Evolutionary conservation across 768 basidiomycete species (phyloP).

Genomic region (Suillus luteus): DNA sequence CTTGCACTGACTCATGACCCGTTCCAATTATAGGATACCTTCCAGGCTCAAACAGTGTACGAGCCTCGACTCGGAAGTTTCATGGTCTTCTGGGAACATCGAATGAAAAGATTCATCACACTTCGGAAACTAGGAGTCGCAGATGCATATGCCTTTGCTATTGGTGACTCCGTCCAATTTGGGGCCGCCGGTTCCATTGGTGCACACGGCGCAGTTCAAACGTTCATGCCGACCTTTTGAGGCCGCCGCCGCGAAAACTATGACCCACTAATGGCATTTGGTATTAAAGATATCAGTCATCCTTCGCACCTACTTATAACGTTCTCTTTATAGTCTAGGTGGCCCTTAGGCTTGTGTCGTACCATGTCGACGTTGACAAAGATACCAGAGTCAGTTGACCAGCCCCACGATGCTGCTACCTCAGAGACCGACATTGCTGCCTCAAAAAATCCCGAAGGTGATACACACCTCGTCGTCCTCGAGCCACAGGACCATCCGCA

Average conservation of each 20-base stretch:
- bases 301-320: background rate
- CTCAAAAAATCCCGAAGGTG: slow-evolving; percentile 10
- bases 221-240: background rate
- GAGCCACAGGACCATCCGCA: slow-evolving; percentile 47
- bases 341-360: background rate
- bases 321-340: background rate
- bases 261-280: background rate
- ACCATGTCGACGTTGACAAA: slow-evolving; percentile 13
- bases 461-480: slow-evolving; percentile 36
- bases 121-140: background rate
- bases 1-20: background rate
- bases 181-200: background rate
- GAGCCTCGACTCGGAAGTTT: background rate
- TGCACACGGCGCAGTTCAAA: background rate
- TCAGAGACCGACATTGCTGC: slow-evolving; percentile 9
- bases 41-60: background rate
- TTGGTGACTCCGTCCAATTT: background rate
- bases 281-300: background rate
- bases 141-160: background rate
- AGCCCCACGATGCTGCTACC: slow-evolving; percentile 13
- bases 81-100: background rate
- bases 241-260: slow-evolving; percentile 1
- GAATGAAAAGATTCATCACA: background rate
- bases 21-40: background rate
- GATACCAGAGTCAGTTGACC: slow-evolving; percentile 12